Base-by-base conservation (phyloP, 148 eudicot species). In the Rhododendron molle region DNA sequence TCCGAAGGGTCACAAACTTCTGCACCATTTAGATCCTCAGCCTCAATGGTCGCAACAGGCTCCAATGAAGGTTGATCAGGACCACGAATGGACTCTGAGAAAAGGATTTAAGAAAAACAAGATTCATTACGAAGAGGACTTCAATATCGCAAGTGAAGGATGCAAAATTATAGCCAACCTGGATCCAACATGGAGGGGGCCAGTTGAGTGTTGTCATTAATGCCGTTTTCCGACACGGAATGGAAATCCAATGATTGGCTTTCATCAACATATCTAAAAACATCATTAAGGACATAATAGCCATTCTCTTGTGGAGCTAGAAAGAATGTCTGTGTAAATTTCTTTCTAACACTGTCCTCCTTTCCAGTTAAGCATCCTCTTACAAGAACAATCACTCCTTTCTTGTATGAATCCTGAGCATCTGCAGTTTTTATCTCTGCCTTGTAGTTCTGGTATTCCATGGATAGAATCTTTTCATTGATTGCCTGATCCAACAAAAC, bases 361-460 rank as follows among this genome's bases (percentile, higher is more conserved):
- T 40, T 86, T 83, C 97, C 94, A 30, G 97, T 94, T 86, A 94
- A 90, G 88, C 90, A 91, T 3, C 97, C 97, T 65, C 95, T 93
- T 56, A 94, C 97, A 44, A 93, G 83, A 36, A 94, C 91, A 88
- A 91, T 86, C 87, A 94, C 95, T 54, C 97, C 97, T 60, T 89
- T 91, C 65, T 88, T 93, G 83, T 85, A 90, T 38, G 97, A 94
- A 28, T 85, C 93, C 86, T 93, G 97, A 73, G 97, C 93, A 91
- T 94, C 95, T 50, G 95, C 95, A 81, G 95, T 93, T 86, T 86
- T 86, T 84, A 94, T 94, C 91, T 94, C 97, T 78, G 93, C 94
- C 84, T 87, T 91, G 87, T 84, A 94, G 77, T 88, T 91, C 85
- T 89, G 89, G 87, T 87, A 92, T 85, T 92, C 93, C 83, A 94